phyloP scores from a whole-genome alignment of 768 basidiomycete genomes.

The Mycena albidolilacea region DNA sequence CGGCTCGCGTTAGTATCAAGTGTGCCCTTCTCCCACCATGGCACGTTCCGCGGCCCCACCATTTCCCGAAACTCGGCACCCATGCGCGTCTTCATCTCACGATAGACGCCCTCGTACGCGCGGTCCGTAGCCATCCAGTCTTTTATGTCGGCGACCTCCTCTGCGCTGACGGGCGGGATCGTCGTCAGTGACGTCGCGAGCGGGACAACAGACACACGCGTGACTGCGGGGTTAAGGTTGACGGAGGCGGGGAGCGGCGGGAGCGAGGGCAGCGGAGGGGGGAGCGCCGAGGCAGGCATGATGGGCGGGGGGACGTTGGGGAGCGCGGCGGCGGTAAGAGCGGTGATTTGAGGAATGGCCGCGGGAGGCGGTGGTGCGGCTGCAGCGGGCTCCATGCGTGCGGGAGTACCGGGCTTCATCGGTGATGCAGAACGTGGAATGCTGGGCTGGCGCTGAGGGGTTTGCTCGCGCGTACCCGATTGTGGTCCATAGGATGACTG shows the following conservation, averaged over 20 bases:
- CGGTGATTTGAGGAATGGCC: slow-evolving; percentile 26
- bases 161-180: slow-evolving; percentile 68
- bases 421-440: slow-evolving; percentile 35
- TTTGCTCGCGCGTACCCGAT: slow-evolving; percentile 15
- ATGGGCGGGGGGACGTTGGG: slow-evolving; percentile 18
- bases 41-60: slow-evolving; percentile 55
- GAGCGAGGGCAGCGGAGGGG: slow-evolving; percentile 48
- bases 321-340: slow-evolving; percentile 26
- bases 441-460: slow-evolving; percentile 31
- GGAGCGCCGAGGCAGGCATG: slow-evolving; percentile 39
- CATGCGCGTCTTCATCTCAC: slow-evolving; percentile 69
- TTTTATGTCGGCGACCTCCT: slow-evolving; percentile 69
- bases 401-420: slow-evolving; percentile 33
- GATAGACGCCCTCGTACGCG: slow-evolving; percentile 66
- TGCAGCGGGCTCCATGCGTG: slow-evolving; percentile 9
- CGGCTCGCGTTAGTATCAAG: slow-evolving; percentile 54
- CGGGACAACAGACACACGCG: slow-evolving; percentile 76
- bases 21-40: slow-evolving; percentile 78
- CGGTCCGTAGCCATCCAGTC: slow-evolving; percentile 77
- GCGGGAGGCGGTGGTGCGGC: slow-evolving; percentile 16
- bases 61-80: slow-evolving; percentile 64
- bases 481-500: slow-evolving; percentile 27
- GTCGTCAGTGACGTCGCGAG: slow-evolving; percentile 64
- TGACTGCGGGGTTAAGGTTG: slow-evolving; percentile 69
- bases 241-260: slow-evolving; percentile 62